A percentile compares a stretch with the other conserved stretches of the same genome.
These are phyloP conservation scores for Scheffersomyces cryptocercus DNA, from an alignment of 1,139 yeast genomes.

Conservation along the genomic window DNA sequence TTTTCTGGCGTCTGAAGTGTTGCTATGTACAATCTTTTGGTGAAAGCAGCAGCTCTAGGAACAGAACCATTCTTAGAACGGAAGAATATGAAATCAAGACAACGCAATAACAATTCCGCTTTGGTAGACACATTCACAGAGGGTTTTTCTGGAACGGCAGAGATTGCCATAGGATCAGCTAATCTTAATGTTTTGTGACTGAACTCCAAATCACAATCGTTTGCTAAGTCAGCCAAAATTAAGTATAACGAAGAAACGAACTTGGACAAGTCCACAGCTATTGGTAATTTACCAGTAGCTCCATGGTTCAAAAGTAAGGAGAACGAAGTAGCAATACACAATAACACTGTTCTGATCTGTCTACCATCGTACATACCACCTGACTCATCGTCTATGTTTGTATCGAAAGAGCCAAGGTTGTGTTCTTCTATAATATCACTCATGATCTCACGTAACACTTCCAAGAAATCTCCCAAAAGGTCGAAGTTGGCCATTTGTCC, in stretches of 20 bases:
- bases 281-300: slow-evolving; percentile 54
- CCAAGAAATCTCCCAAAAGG: slow-evolving; percentile 86
- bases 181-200: slow-evolving; percentile 78
- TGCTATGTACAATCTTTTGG: slow-evolving; percentile 71
- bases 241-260: slow-evolving; percentile 75
- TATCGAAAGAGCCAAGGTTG: slow-evolving; percentile 17
- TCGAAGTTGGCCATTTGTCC: slow-evolving; percentile 94
- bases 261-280: slow-evolving; percentile 64
- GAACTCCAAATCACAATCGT: slow-evolving; percentile 84
- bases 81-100: slow-evolving; percentile 81
- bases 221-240: slow-evolving; percentile 62
- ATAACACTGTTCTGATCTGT: slow-evolving; percentile 66
- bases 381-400: slow-evolving; percentile 20
- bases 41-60: slow-evolving; percentile 77
- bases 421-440: slow-evolving; percentile 42
- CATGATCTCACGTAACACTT: slow-evolving; percentile 81
- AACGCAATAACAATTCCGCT: slow-evolving; percentile 75
- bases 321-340: slow-evolving; percentile 89
- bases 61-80: slow-evolving; percentile 72
- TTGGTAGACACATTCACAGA: slow-evolving; percentile 86
- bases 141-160: slow-evolving; percentile 49
- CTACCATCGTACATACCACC: slow-evolving; percentile 35
- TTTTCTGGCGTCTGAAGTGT: slow-evolving; percentile 84
- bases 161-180: slow-evolving; percentile 64
- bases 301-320: slow-evolving; percentile 75